A percentile compares a stretch with the other conserved stretches of the same genome.
Conservation (phyloP, 2,329 filamentous ascomycete species). For the Arthroderma sp. region DNA sequence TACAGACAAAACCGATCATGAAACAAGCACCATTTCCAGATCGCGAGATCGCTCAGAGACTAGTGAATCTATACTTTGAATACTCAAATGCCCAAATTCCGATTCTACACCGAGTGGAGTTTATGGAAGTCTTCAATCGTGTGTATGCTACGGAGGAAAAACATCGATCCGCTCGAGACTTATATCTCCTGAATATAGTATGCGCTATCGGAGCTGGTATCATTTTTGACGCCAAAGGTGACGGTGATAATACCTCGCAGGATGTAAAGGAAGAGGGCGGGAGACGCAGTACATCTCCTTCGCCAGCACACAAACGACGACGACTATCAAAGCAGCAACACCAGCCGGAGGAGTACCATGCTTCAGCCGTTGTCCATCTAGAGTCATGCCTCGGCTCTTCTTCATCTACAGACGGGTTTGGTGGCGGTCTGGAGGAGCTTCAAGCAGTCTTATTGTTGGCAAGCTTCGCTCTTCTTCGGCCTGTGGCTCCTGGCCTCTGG, state of each 20-base stretch:
- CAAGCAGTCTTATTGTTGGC: constrained; percentile 87
- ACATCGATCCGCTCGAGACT: constrained; percentile 60
- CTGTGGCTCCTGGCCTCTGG: constrained; percentile 88
- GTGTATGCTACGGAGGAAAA: constrained; percentile 61
- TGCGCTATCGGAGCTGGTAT: constrained; percentile 93
- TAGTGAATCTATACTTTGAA: constrained; percentile 83
- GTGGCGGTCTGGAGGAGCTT: constrained; percentile 82
- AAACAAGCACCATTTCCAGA: constrained; percentile 75
- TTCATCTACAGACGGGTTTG: constrained; percentile 52
- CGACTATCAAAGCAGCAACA: constrained; percentile 49
- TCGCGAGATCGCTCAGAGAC: constrained; percentile 55
- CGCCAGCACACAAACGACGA: constrained; percentile 34
- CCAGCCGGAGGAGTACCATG: constrained; percentile 92
- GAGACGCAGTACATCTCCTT: constrained; percentile 13
- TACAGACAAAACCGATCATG: constrained; percentile 82
- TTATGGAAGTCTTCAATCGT: constrained; percentile 74
- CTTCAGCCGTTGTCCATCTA: constrained; percentile 81
- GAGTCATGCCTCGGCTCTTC: constrained; percentile 68
- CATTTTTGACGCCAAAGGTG: constrained; percentile 51
- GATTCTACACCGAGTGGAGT: constrained; percentile 77
- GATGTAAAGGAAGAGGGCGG: constrained; percentile 1
- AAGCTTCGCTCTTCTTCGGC: constrained; percentile 79
- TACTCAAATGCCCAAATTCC: constrained; percentile 94
- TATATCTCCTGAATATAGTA: constrained; percentile 95
- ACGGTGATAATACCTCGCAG: constrained; percentile 11